Evolutionary conservation across 2,329 filamentous ascomycete species (phyloP), one percentile per base, ranked within the genome.

Genomic region (Alternaria novae-zelandiae): DNA sequence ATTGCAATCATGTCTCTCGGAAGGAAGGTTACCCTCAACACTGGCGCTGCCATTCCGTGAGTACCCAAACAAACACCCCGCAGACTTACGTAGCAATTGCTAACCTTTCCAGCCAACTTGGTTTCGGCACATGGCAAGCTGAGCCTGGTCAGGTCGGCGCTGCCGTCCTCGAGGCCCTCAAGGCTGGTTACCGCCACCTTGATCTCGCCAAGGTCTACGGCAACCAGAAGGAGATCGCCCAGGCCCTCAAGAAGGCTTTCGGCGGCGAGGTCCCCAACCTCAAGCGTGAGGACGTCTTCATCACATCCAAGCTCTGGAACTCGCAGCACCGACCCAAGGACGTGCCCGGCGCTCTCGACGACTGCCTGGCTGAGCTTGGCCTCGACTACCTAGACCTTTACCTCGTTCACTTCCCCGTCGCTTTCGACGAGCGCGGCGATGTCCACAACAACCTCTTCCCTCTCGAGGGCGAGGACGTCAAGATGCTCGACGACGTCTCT

Each of bases 341-440:
- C 72, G 93, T 95, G 75, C 86, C 84, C 79, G 87, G 87, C 80
- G 89, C 89, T 78, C 93, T 96, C 82, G 95, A 68, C 85, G 87
- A 70, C 84, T 91, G 89, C 73, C 82, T 95, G 74, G 86, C 89
- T 57, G 94, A 86, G 94, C 91, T 91, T 88, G 90, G 69, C 78
- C 69, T 96, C 69, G 93, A 94, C 77, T 96, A 96, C 86, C 94
- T 97, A 81, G 93, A 96, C 80, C 87, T 96, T 69, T 97, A 90
- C 87, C 86, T 95, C 73, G 88, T 96, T 71, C 89, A 91, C 79
- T 92, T 86, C 84, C 87, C 87, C 0, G 82, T 83, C 10, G 81
- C 87, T 1, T 88, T 86, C 74, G 82, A 83, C 50, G 79, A 82
- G 23, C 82, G 84, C n/a, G 78, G 81, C 21, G 78, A 83, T 41